Evolutionary conservation across 1,284 basidiomycete species (phyloP), one percentile per base, ranked within the genome.

Genomic region (Naganishia sp.): DNA sequence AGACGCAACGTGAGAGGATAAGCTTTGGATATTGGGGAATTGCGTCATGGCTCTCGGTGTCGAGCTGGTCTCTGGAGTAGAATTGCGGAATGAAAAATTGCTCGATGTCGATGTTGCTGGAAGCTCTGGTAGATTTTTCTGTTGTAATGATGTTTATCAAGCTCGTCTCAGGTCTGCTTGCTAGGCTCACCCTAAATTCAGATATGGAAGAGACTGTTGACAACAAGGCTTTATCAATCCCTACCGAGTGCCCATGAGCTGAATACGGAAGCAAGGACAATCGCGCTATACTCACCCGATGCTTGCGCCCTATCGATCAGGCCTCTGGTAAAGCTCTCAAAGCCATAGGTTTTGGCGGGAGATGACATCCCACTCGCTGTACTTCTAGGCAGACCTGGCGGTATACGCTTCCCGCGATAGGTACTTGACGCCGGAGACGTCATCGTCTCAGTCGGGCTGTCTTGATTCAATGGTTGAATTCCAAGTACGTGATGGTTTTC

Each of bases 41-140:
- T 61, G 59, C 21, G 48, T 36, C 25, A 21, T 42, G 21, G 48
- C 59, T 42, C 33, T 54, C 23, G 45, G 65, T 9, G 65, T 46
- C 9, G 43, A 16, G 28, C 36, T 18, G 16, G 25, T 31, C 21
- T 66, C 65, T 18, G 68, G 44, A 1, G 60, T 63, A 42, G 60
- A 66, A 9, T 46, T 66, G 9, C 60, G 33, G 48, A 69, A 79
- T 7, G 77, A 75, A 61, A 78, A 79, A 1, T 77, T 72, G 0
- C 75, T 70, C 1, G 55, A 45, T 16, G 72, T 64, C 9, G 75
- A 70, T 13, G 69, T 57, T 15, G 68, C 33, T 5, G 88, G 81
- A 18, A 92, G 74, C 70, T 94, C 92, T 1, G 91, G 90, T 21
- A 93, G 84, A 76, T 90, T 93, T 68, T 86, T 87, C 91, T 92